phyloP scores from a whole-genome alignment of 768 basidiomycete species.

The Kwoniella heveanensis region DNA sequence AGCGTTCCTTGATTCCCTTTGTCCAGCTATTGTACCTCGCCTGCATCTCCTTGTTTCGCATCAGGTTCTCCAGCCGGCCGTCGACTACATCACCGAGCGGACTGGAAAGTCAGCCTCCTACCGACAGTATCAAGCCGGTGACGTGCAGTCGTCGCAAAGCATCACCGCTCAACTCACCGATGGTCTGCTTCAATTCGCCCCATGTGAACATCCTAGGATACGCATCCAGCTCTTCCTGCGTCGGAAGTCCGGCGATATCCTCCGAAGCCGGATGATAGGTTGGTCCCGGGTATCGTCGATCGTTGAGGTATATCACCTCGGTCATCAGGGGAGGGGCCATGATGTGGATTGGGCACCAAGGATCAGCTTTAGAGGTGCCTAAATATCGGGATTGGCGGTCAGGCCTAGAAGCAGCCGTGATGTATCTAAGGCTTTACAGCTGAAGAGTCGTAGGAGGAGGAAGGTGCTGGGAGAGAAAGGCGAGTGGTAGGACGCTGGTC shows the following conservation, averaged over 20 bases:
- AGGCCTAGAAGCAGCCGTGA: too few relatives aligned
- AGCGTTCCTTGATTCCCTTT: slow-evolving; percentile 37
- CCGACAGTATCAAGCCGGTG: too few relatives aligned
- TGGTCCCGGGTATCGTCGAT: slow-evolving; percentile 46
- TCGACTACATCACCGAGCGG: slow-evolving; percentile 4
- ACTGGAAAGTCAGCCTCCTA: too few relatives aligned
- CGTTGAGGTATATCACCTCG: slow-evolving; percentile 34
- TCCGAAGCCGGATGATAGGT: slow-evolving; percentile 37
- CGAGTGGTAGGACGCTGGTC: too few relatives aligned
- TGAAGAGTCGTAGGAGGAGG: too few relatives aligned
- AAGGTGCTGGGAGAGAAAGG: too few relatives aligned
- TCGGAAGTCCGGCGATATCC: slow-evolving; percentile 46
- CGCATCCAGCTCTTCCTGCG: slow-evolving; percentile 50
- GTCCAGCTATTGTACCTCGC: slow-evolving; percentile 49
- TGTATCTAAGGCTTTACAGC: too few relatives aligned
- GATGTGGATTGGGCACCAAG: too few relatives aligned
- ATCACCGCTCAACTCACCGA: too few relatives aligned
- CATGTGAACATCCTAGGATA: slow-evolving; percentile 52
- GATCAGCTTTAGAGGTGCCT: too few relatives aligned
- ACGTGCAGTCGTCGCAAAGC: too few relatives aligned
- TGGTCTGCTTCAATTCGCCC: slow-evolving; percentile 49
- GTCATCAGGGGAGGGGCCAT: slow-evolving; percentile 3
- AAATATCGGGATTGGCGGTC: too few relatives aligned
- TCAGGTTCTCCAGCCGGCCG: slow-evolving; percentile 38
- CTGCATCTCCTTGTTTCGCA: slow-evolving; percentile 47